Conservation (phyloP, 371 early-diverging fungal genomes). For the Parasitella parasitica region DNA sequence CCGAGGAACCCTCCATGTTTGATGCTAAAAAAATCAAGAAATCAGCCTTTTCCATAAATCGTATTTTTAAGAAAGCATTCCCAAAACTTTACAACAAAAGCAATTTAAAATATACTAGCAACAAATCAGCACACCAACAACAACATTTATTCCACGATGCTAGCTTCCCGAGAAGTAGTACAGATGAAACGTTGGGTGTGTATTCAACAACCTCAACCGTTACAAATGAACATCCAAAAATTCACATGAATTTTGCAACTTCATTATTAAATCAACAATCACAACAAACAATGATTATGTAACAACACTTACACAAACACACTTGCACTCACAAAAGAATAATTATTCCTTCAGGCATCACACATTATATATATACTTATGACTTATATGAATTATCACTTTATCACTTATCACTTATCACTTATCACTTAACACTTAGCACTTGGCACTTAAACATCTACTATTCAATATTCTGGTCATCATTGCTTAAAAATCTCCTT, state of each 20-base stretch:
- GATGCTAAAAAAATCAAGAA: conserved; percentile 6
- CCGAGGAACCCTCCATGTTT: background rate
- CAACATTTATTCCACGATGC: background rate
- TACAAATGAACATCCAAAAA: background rate
- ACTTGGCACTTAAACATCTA: too few relatives aligned
- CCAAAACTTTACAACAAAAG: conserved; percentile 10
- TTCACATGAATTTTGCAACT: background rate
- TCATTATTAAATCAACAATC: background rate
- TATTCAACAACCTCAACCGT: conserved; percentile 4
- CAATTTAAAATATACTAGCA: conserved; percentile 5
- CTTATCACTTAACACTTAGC: too few relatives aligned
- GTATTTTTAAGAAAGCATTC: conserved; percentile 10
- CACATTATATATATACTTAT: background rate
- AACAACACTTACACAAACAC: too few relatives aligned
- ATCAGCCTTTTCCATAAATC: conserved; percentile 1
- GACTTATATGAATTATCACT: too few relatives aligned
- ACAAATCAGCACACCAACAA: background rate
- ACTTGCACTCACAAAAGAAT: too few relatives aligned
- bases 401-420: too few relatives aligned
- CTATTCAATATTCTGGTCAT: too few relatives aligned
- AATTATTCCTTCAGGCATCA: background rate
- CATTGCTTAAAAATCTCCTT: too few relatives aligned
- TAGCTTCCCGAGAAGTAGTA: conserved; percentile 5
- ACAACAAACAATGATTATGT: background rate
- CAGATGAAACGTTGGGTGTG: conserved; percentile 6